Conservation (phyloP, 2,329 filamentous ascomycete genomes). For the Pyricularia sp. region DNA sequence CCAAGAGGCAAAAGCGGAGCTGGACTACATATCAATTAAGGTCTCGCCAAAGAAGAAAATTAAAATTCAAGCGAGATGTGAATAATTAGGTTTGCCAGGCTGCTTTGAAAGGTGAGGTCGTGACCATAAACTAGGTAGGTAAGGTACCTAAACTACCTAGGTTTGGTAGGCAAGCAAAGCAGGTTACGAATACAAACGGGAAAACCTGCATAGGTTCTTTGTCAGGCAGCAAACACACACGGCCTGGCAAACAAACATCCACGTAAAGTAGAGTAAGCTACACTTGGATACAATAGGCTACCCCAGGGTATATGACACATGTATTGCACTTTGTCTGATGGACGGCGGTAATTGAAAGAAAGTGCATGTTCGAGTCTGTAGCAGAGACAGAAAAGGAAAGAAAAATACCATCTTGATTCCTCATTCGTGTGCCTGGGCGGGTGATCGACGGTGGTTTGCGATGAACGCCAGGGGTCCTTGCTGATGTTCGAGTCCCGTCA, state of each 20-base stretch:
- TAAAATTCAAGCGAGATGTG: neutral
- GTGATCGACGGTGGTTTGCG: neutral
- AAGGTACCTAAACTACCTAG: no score
- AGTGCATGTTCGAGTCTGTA: neutral
- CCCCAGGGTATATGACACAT: neutral
- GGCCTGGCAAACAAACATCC: no score
- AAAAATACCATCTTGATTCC: neutral
- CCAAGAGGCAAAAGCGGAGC: neutral
- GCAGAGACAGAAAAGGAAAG: neutral
- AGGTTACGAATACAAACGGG: no score
- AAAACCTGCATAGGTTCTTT: no score
- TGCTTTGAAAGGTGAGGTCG: no score
- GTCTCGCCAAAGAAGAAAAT: neutral
- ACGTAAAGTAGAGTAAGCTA: neutral
- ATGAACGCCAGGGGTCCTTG: neutral
- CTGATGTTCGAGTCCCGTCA: neutral
- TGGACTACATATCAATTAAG: neutral
- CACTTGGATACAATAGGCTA: neutral
- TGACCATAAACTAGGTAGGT: no score
- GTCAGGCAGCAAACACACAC: no score
- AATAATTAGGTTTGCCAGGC: neutral
- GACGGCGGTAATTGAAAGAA: neutral
- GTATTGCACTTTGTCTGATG: neutral
- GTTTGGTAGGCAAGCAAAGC: no score
- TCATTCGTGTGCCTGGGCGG: neutral